Percentiles rank a stretch among this genome's conserved stretches.
Conservation (phyloP, 208 protist genomes). For the Wallacemonas sp. region DNA sequence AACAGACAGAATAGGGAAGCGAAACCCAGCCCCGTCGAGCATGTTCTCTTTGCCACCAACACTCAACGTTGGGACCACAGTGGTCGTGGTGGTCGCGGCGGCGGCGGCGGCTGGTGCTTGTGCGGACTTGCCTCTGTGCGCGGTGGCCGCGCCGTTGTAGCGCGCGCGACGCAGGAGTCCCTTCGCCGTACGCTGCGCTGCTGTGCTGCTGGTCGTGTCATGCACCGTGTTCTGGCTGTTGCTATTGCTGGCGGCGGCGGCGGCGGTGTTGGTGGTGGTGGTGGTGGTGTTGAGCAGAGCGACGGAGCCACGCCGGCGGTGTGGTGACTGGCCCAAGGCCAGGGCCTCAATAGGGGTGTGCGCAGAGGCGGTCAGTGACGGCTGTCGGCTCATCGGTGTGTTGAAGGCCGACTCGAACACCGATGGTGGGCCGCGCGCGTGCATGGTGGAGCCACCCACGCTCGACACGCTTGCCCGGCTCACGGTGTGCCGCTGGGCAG, state of each 20-base stretch:
- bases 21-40: too few relatives aligned
- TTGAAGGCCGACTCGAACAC: conserved; percentile 16
- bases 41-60: too few relatives aligned
- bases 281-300: neutral
- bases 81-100: neutral
- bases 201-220: conserved; percentile 5
- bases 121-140: conserved; percentile 11
- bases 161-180: conserved; percentile 48
- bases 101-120: neutral
- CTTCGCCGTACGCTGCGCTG: conserved; percentile 45
- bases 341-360: conserved; percentile 3
- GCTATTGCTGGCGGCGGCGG: too few relatives aligned
- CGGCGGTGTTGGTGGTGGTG: neutral
- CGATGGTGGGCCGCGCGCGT: neutral
- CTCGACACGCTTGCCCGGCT: conserved; percentile 1
- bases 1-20: conserved; percentile 1
- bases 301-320: conserved; percentile 1
- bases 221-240: neutral
- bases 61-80: too few relatives aligned
- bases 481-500: neutral
- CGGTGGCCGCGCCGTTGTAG: conserved; percentile 37
- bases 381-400: conserved; percentile 20
- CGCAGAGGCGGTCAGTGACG: conserved; percentile 12
- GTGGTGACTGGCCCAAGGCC: neutral
- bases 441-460: conserved; percentile 1